Percentiles rank a stretch among this genome's conserved stretches.
phyloP scores from a whole-genome alignment of 2,329 filamentous ascomycete genomes.

The Curvularia sp. region DNA sequence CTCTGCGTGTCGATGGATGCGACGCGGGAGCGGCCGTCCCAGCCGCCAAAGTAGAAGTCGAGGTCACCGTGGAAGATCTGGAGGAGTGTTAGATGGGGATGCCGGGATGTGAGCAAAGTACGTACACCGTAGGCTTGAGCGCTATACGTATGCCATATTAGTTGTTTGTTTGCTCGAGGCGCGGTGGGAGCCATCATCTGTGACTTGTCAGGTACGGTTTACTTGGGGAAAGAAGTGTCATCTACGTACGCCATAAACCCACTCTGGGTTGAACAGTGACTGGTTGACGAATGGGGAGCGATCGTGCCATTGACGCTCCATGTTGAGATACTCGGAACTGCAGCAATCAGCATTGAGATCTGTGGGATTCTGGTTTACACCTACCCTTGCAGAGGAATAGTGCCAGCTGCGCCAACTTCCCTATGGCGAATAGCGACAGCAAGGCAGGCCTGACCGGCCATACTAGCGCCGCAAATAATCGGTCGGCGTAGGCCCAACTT shows the following conservation, averaged over 20 bases:
- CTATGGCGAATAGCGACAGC: conserved; percentile 56
- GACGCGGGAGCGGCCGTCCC: conserved; percentile 56
- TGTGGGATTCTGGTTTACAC: conserved; percentile 4
- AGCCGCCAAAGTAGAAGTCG: conserved; percentile 61
- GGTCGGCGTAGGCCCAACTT: conserved; percentile 54
- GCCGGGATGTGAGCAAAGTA: neutral
- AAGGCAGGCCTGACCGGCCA: conserved; percentile 59
- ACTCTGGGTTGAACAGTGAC: conserved; percentile 57
- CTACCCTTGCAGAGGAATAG: conserved; percentile 56
- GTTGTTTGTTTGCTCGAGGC: conserved; percentile 54
- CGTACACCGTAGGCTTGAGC: conserved; percentile 57
- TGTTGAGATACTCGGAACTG: conserved; percentile 51
- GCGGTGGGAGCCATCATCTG: conserved; percentile 57
- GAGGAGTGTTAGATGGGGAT: neutral
- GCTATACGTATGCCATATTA: conserved; percentile 60
- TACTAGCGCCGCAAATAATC: conserved; percentile 59
- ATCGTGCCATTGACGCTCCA: conserved; percentile 56
- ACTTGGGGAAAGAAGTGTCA: neutral
- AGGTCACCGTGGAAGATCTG: conserved; percentile 60
- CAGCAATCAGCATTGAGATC: conserved; percentile 17
- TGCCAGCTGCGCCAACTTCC: conserved; percentile 56
- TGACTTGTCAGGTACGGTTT: conserved; percentile 6
- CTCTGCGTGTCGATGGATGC: conserved; percentile 56
- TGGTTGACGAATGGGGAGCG: conserved; percentile 58
- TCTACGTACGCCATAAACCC: conserved; percentile 54